Conservation (phyloP, 1,284 basidiomycete species). For the Golubevia pallescens region DNA sequence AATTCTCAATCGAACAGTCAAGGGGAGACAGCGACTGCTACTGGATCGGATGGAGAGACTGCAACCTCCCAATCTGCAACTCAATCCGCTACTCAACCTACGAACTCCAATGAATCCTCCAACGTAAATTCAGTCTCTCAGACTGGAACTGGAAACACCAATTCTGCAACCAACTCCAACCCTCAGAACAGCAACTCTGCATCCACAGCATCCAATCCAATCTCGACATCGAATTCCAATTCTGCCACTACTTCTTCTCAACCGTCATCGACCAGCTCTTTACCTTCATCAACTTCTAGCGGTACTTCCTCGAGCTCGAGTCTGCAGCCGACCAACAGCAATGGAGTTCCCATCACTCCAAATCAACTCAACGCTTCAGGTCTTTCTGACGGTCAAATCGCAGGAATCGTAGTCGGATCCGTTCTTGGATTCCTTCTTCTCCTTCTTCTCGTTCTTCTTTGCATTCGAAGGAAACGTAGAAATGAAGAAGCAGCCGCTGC, state of each 20-base stretch:
- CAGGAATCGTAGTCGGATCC: constrained; percentile 37
- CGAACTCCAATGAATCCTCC: neutral
- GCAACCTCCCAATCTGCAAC: neutral
- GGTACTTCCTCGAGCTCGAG: neutral
- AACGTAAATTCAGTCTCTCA: neutral
- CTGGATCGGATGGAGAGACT: neutral
- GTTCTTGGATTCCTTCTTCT: constrained; percentile 28
- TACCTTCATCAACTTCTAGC: neutral
- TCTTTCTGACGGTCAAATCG: constrained; percentile 40
- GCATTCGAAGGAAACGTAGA: constrained; percentile 22
- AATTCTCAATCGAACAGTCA: too few species aligned
- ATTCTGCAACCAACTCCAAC: neutral
- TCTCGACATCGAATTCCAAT: neutral
- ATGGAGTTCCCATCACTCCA: neutral
- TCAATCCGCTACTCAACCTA: neutral
- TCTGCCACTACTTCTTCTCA: constrained; percentile 11
- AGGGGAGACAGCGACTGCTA: neutral
- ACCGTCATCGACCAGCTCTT: neutral
- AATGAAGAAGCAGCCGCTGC: constrained; percentile 13
- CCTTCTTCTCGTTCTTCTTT: constrained; percentile 24
- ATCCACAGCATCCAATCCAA: neutral
- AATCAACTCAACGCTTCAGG: constrained; percentile 1
- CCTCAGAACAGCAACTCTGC: neutral
- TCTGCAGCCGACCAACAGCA: neutral
- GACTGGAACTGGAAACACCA: too few species aligned